Percentiles rank a stretch among this genome's conserved stretches.
These are phyloP conservation scores for Cercis canadensis DNA, from an alignment of 306 rosid genomes.

Conservation along the genomic window DNA sequence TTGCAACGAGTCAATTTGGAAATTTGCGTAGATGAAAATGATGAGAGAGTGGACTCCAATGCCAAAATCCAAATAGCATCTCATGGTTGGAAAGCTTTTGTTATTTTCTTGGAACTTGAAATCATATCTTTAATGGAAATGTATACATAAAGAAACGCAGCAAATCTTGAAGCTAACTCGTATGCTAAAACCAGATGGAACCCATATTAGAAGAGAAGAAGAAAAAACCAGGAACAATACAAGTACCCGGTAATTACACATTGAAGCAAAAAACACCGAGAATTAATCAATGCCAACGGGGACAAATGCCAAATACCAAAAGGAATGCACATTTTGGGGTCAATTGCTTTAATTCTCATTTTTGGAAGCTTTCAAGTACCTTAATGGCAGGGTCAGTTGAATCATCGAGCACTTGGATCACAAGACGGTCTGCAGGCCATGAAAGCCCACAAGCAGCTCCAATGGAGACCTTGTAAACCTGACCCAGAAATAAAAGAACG, in stretches of 20 bases:
- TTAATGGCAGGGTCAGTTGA: conserved; percentile 88
- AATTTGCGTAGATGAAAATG: too few relatives aligned
- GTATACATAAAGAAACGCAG: neutral
- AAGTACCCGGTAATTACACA: neutral
- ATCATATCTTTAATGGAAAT: neutral
- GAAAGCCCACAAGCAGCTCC: conserved; percentile 98
- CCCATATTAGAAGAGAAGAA: neutral
- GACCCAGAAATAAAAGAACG: conserved; percentile 19
- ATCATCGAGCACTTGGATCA: conserved; percentile 97
- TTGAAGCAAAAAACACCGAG: neutral
- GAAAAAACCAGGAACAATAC: neutral
- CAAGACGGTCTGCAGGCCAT: conserved; percentile 97
- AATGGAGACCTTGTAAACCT: conserved; percentile 97
- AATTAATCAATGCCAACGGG: neutral
- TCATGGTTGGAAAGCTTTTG: neutral
- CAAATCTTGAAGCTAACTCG: conserved; percentile 6
- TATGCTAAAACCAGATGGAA: neutral
- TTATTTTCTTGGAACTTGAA: conserved; percentile 22
- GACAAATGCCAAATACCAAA: neutral
- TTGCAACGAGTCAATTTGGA: conserved; percentile 7
- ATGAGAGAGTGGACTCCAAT: too few relatives aligned
- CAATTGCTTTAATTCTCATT: neutral
- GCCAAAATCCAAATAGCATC: neutral
- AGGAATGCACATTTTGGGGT: neutral
- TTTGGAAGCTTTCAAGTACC: conserved; percentile 43